Conservation (phyloP, 2,329 filamentous ascomycete species). For the Aureobasidium uvarum region DNA sequence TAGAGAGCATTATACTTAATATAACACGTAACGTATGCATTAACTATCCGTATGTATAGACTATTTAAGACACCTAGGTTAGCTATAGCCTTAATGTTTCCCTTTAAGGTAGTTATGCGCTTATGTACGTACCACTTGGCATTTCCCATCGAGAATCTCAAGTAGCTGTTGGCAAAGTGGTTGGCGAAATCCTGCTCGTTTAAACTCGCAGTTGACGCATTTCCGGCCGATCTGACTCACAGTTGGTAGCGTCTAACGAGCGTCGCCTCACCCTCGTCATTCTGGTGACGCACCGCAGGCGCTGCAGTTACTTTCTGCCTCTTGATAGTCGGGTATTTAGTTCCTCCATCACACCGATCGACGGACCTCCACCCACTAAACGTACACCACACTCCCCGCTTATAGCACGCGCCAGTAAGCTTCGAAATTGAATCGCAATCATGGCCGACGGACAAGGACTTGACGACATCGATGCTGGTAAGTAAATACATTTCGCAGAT, state of each 20-base stretch:
- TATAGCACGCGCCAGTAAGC: constrained; percentile 1
- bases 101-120: too few species aligned
- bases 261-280: constrained; percentile 4
- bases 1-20: too few species aligned
- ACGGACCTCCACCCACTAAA: neutral
- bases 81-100: too few species aligned
- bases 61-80: too few species aligned
- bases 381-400: constrained; percentile 3
- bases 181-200: neutral
- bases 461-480: constrained; percentile 16
- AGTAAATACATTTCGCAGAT: constrained; percentile 15
- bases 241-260: neutral
- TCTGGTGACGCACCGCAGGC: neutral
- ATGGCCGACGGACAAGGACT: constrained; percentile 17
- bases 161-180: constrained; percentile 1
- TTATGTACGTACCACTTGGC: neutral
- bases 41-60: too few species aligned
- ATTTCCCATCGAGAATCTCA: constrained; percentile 4
- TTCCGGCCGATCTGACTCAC: constrained; percentile 3
- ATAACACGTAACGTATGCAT: too few species aligned
- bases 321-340: neutral
- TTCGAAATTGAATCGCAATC: constrained; percentile 4
- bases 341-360: neutral
- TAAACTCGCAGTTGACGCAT: neutral
- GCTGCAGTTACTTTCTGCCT: constrained; percentile 5